Percentiles rank a stretch among this genome's conserved stretches.
These are phyloP conservation scores for Ophiocytium majus DNA, from an alignment of 352 stramenopile species.

Conservation along the genomic window DNA sequence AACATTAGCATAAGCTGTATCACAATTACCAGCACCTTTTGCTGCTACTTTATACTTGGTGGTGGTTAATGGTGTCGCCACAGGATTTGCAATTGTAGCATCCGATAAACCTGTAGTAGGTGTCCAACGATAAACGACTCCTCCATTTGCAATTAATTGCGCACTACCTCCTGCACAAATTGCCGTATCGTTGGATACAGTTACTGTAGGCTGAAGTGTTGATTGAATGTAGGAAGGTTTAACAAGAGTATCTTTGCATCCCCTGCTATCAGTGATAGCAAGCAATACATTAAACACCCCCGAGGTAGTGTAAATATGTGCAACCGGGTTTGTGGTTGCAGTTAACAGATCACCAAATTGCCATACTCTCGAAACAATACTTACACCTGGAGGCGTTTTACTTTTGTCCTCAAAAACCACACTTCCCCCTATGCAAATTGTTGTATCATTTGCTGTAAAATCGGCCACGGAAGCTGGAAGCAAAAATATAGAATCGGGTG, in stretches of 20 bases:
- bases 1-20: no score
- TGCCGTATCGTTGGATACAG: neutral
- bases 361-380: no score
- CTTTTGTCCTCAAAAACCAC: no score
- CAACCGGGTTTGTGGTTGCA: neutral
- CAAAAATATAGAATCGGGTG: no score
- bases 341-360: no score
- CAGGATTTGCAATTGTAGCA: slow-evolving; percentile 11
- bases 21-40: no score
- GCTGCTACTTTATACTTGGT: neutral
- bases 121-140: neutral
- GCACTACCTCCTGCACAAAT: neutral
- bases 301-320: neutral
- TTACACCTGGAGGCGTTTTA: no score
- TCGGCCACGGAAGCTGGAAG: no score
- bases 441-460: no score
- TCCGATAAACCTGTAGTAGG: neutral
- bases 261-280: neutral
- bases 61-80: neutral
- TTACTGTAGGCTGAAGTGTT: neutral
- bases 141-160: neutral
- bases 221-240: neutral
- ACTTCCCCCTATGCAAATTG: no score
- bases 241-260: neutral
- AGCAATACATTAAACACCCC: neutral